Base-by-base conservation (phyloP, 768 basidiomycete genomes). In the Boletus reticulatus region DNA sequence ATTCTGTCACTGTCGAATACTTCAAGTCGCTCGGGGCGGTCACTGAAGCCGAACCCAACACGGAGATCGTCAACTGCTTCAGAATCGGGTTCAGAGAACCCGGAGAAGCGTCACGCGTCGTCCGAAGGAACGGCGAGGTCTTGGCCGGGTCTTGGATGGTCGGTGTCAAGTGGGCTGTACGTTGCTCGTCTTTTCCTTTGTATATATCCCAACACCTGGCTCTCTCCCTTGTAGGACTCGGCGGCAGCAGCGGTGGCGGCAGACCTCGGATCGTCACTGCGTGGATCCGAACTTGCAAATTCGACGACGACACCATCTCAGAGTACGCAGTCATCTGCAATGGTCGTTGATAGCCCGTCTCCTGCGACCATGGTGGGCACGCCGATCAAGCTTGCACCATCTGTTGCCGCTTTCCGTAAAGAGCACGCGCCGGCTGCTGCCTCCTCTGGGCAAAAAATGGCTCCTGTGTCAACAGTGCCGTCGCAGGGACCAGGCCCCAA, bases 151-250 rank as follows among this genome's bases (percentile, higher is more conserved):
- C 77, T 46, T 90, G 83, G 78, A 94, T 94, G 92, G 75, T 94
- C 36, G 93, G 92, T 13, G 84, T 83, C 41, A 92, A 92, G 69
- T 91, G 87, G 86, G 88, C 88, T 27, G 92, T 92, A 67, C 57
- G 89, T 83, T 19, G 6, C 46, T 48, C 29, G 20, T 32, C 36
- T 31, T 34, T 29, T 20, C 9, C 27, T 52, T 32, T 12, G 11
- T 29, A 12, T 19, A 61, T 49, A 52, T 55, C 44, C 14, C 11
- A 36, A 36, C 13, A 44, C 39, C 38, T 32, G 20, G 44, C n/a
- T n/a, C n/a, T 24, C 10, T 24, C 17, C 22, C 10, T 50, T 20
- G 59, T 29, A 90, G 88, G 88, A 90, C 64, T 74, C 83, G 19
- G 73, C 76, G 4, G 73, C 76, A 0, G 51, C 76, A 0, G 51